Base-by-base conservation (phyloP, 768 basidiomycete species). In the Hemileccinum rubropunctum region DNA sequence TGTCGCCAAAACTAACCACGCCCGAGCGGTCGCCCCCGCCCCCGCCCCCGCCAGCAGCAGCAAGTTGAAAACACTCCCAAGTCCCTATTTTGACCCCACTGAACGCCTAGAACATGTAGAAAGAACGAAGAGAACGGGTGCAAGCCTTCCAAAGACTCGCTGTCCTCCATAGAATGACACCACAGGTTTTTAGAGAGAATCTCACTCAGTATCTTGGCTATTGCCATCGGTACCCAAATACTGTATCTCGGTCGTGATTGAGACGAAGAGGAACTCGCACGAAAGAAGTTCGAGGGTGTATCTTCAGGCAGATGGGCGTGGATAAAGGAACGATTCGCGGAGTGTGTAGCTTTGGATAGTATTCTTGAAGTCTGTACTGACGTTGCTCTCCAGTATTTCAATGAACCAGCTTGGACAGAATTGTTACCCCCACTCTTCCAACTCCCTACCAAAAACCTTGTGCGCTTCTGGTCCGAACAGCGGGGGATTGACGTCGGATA, bases 321-420 rank as follows among this genome's bases (percentile, higher is more conserved):
- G 45, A 87, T 82, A 28, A 78, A 73, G 51, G 69, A 76, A 40
- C 79, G 89, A 37, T 81, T 84, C 61, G 70, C 66, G 28, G 80
- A 84, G 89, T 90, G 64, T 41, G 84, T 71, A 23, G 7, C 7
- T 42, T 23, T 23, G 23, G n/a, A n/a, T n/a, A n/a, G n/a, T 30
- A 12, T 30, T 30, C 11, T 3, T 12, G 4, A 30, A 9, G 23
- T 30, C 28, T 42, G 9, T 26, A 14, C 33, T 54, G 20, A 52
- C 20, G 28, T 45, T 28, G 2, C 0, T 30, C 42, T 3, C 10
- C 58, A 97, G 91, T 85, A 84, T 66, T 94, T 98, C 71, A 91
- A 86, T 63, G 89, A 98, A 73, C 97, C 97, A 3, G 82, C 86
- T 40, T 97, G 92, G 90, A 76, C 86, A 26, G 92, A 95, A 64